These are phyloP conservation scores for Blastobotrys elegans DNA, from an alignment of 1,139 yeast genomes.

Conservation along the genomic window DNA sequence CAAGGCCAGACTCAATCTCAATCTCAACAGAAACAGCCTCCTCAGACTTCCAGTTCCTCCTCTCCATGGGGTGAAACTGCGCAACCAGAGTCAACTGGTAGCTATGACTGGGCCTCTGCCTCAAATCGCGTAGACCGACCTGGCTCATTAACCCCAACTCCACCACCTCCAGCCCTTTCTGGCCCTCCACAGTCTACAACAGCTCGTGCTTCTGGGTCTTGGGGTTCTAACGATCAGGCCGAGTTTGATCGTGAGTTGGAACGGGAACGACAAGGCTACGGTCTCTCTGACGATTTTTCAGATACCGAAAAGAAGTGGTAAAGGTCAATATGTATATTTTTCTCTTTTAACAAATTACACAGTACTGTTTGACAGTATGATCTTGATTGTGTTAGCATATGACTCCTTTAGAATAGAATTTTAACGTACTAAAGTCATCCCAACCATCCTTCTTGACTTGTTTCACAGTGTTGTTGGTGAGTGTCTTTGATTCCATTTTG, in stretches of 20 bases:
- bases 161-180: constrained; percentile 17
- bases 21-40: background rate
- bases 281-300: constrained; percentile 29
- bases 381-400: background rate
- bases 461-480: background rate
- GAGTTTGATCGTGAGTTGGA: constrained; percentile 30
- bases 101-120: background rate
- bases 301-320: constrained; percentile 33
- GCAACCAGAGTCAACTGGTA: background rate
- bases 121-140: constrained; percentile 9
- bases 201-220: background rate
- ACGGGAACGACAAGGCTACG: constrained; percentile 28
- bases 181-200: constrained; percentile 11
- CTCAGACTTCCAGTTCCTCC: background rate
- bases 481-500: background rate
- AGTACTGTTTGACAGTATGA: constrained; percentile 1
- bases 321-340: background rate
- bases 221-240: constrained; percentile 21
- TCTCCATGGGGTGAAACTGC: background rate
- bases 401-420: background rate
- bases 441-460: background rate
- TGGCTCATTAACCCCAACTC: constrained; percentile 16
- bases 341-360: background rate
- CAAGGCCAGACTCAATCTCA: background rate
- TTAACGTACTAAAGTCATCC: constrained; percentile 4